These are phyloP conservation scores for Elsinoe ampelina DNA, from an alignment of 2,329 filamentous ascomycete species.

Conservation along the genomic window DNA sequence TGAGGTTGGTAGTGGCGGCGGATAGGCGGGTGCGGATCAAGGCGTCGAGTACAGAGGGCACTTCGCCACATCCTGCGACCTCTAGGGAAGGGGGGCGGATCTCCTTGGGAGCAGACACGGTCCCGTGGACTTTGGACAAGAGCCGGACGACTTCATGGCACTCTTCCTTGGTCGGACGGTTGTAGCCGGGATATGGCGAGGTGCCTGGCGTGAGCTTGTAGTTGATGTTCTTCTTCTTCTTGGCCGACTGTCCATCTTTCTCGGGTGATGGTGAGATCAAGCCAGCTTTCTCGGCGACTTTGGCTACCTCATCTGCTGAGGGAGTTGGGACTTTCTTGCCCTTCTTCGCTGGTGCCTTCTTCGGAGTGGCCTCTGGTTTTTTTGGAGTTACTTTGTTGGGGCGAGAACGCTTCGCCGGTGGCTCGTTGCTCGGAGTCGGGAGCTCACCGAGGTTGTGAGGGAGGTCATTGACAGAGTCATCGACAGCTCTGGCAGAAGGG, in stretches of 20 bases:
- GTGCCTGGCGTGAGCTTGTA: slow-evolving; percentile 39
- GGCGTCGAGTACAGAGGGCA: slow-evolving; percentile 55
- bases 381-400: slow-evolving; percentile 14
- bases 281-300: slow-evolving; percentile 15
- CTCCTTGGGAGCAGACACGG: slow-evolving; percentile 52
- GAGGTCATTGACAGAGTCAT: slow-evolving; percentile 37
- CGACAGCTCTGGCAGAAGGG: slow-evolving; percentile 7
- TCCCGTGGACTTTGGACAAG: slow-evolving; percentile 57
- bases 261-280: slow-evolving; percentile 13
- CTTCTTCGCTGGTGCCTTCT: slow-evolving; percentile 16
- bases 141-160: slow-evolving; percentile 61
- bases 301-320: slow-evolving; percentile 13
- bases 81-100: slow-evolving; percentile 62
- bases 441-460: slow-evolving; percentile 47
- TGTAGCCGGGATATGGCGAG: slow-evolving; percentile 60
- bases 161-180: slow-evolving; percentile 55
- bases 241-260: slow-evolving; percentile 21
- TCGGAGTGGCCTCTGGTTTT: slow-evolving; percentile 18
- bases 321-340: slow-evolving; percentile 9
- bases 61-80: slow-evolving; percentile 61
- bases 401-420: not conserved
- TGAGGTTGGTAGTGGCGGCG: slow-evolving; percentile 50
- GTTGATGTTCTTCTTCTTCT: slow-evolving; percentile 33
- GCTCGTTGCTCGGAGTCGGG: slow-evolving; percentile 23
- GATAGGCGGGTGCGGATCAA: slow-evolving; percentile 54